Percentiles rank a stretch among this genome's conserved stretches.
Evolutionary conservation across 768 basidiomycete genomes (phyloP).

Genomic region (Pisolithus albus): DNA sequence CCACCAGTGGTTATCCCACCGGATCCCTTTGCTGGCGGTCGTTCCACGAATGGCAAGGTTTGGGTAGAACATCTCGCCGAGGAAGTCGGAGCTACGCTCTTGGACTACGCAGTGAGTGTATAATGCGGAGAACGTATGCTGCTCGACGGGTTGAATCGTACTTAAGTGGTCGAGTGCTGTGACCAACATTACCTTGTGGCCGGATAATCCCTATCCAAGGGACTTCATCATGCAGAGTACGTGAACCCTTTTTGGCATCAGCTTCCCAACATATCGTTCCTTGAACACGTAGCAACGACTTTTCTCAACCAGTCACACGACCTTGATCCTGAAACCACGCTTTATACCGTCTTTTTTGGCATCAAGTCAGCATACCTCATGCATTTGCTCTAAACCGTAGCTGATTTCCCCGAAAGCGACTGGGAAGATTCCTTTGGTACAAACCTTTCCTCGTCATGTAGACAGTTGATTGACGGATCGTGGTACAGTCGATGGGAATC

Average conservation of each 20-base stretch:
- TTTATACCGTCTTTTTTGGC: conserved; percentile 49
- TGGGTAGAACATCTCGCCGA: conserved; percentile 46
- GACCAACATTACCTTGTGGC: conserved; percentile 44
- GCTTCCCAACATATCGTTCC: background rate
- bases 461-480: background rate
- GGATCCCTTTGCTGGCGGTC: conserved; percentile 41
- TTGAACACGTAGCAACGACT: conserved; percentile 27
- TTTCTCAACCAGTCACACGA: conserved; percentile 41
- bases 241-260: background rate
- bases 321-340: conserved; percentile 40
- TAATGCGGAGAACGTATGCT: background rate
- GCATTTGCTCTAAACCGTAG: background rate
- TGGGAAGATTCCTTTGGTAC: conserved; percentile 37
- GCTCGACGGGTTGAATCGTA: background rate
- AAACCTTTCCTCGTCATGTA: background rate
- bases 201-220: conserved; percentile 38
- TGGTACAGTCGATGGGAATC: conserved; percentile 37
- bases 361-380: conserved; percentile 37
- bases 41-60: conserved; percentile 43
- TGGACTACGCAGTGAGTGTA: conserved; percentile 44
- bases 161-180: conserved; percentile 35
- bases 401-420: conserved; percentile 28
- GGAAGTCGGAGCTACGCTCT: conserved; percentile 33
- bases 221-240: conserved; percentile 46
- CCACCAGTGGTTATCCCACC: conserved; percentile 39